Evolutionary conservation across 1,284 basidiomycete genomes (phyloP), one percentile per base, ranked within the genome.

Genomic region (Austropuccinia psidii): DNA sequence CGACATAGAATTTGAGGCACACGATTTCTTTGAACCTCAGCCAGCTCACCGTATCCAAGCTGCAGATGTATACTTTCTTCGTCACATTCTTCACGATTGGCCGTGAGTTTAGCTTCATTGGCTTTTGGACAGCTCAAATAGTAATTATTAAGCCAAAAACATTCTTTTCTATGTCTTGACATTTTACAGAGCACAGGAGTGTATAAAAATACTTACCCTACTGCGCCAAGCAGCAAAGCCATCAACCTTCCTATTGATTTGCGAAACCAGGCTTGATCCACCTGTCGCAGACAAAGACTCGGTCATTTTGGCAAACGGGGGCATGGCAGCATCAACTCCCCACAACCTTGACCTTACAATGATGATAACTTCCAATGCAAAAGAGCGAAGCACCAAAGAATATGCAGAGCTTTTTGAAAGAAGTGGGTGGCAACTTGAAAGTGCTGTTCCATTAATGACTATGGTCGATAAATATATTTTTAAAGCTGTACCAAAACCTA

Each of bases 71-170:
- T 61, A 45, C 39, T 61, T 61, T 17, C 58, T 61, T 45, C 58
- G 58, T 27, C 58, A 61, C 58, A 27, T 61, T 29, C 31, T 61
- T 27, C 58, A 61, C n/a, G 58, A 61, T 61, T 61, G 58, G 58
- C 39, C 58, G 58, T 61, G 35, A 61, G 58, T 45, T n/a, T 45
- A 43, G 29, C 1, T 11, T 33, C 37, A 8, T 15, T n/a, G 13
- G 11, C 2, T 35, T 29, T 27, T 21, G 29, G 5, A 29, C 6
- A 31, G n/a, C n/a, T n/a, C n/a, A n/a, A n/a, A n/a, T n/a, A n/a
- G n/a, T n/a, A n/a, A n/a, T n/a, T n/a, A n/a, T n/a, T n/a, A n/a
- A n/a, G n/a, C n/a, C n/a, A n/a, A n/a, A n/a, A n/a, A n/a, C n/a
- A n/a, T n/a, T n/a, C 15, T 4, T 4, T 8, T 57, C 37, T 3